phyloP scores from a whole-genome alignment of 345 rosid genomes.

The Boechera divaricarpa region DNA sequence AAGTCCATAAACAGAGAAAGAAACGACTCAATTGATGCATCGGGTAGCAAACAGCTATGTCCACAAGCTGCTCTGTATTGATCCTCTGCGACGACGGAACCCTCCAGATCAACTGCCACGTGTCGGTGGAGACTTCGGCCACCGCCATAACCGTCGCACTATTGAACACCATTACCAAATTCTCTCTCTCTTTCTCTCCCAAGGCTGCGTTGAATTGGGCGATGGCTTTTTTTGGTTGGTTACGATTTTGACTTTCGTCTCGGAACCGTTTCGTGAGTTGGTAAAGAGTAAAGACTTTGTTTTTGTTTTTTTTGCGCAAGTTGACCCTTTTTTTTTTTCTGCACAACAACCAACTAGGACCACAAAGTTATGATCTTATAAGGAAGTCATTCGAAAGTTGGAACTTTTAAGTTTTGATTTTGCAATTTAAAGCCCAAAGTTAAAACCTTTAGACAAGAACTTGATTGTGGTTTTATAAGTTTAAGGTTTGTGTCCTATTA shows the following conservation, averaged over 20 bases:
- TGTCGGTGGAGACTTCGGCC: conserved; percentile 61
- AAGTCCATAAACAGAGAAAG: conserved; percentile 73
- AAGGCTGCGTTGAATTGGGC: conserved; percentile 9
- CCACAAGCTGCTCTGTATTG: conserved; percentile 60
- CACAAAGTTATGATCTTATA: conserved; percentile 1
- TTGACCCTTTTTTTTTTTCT: conserved; percentile 13
- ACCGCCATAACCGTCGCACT: conserved; percentile 50
- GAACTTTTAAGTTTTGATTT: background rate
- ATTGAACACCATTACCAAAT: conserved; percentile 62
- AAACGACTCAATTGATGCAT: conserved; percentile 59
- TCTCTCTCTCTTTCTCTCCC: conserved; percentile 10
- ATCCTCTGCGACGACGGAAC: conserved; percentile 57
- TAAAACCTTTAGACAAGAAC: conserved; percentile 6
- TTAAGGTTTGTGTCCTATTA: background rate
- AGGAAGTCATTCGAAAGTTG: conserved; percentile 15
- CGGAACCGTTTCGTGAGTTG: conserved; percentile 33
- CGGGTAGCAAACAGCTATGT: conserved; percentile 66
- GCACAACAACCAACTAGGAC: conserved; percentile 2
- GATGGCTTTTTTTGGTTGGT: conserved; percentile 20
- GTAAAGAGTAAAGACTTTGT: conserved; percentile 3
- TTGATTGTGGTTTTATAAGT: background rate
- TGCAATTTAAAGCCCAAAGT: conserved; percentile 35
- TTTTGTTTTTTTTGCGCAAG: background rate
- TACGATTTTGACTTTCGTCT: conserved; percentile 34
- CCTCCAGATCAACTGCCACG: conserved; percentile 62